Base-by-base conservation (phyloP, 768 basidiomycete genomes). In the Termitomyces sp. region DNA sequence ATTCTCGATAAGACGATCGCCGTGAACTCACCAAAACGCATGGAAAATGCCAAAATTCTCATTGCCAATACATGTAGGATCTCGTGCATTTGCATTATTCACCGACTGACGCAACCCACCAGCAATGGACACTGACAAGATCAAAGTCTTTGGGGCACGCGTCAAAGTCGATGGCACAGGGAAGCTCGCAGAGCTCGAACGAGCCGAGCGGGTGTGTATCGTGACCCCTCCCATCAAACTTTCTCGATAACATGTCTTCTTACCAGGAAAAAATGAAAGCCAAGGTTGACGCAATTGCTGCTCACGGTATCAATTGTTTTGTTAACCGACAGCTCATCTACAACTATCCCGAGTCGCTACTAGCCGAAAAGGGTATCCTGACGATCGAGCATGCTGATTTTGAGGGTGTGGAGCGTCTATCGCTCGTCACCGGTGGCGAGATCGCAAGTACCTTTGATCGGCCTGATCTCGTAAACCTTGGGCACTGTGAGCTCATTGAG, bases 111-210 rank as follows among this genome's bases (percentile, higher is more conserved):
- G 11, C 60, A 95, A n/a, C 6, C 17, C 42, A 7, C 7, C 9
- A 56, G 94, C 97, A 3, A 98, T 98, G 97, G 97, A 99, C 73
- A 99, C 97, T 26, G 97, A 99, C 74, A 99, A 99, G 71, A 97
- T 98, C 78, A 99, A 99, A 74, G 88, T 99, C 58, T 99, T 99
- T 58, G 97, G 97, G 42, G 96, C 97, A 0, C 82, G 93, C 37
- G 86, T 98, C 59, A 93, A 94, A 72, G 97, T 98, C 6, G 96
- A 98, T 64, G 80, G 90, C 45, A 96, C 97, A 2, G 90, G 95
- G 51, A 98, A 99, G 74, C 83, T 99, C 7, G 97, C 97, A 8
- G 97, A 99, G 70, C 85, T 99, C 17, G 97, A 99, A 71, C 87
- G 95, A 11, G 97, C 97, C 6, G 97, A 98, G 72, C 80, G 86